Evolutionary conservation across 1,139 yeast genomes (phyloP).

Genomic region (Saccharomyces hybrid): DNA sequence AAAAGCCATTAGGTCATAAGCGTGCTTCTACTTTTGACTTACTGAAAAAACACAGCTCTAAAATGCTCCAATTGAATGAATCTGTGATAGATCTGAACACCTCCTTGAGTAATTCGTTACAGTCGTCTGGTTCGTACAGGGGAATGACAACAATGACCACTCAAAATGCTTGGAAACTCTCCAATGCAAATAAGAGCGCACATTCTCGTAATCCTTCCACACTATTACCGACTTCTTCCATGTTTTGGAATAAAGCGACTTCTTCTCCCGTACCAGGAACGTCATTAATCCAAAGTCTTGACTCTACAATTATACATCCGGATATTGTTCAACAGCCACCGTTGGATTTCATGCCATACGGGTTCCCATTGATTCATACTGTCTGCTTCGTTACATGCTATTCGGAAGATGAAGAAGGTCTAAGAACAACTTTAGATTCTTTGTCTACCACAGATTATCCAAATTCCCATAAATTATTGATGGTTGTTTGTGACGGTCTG

Average conservation of each 20-base stretch:
- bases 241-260: conserved; percentile 7
- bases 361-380: conserved; percentile 79
- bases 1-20: conserved; percentile 8
- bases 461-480: conserved; percentile 79
- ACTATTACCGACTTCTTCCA: conserved; percentile 8
- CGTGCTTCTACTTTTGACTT: conserved; percentile 23
- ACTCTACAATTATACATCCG: conserved; percentile 65
- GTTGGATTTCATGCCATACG: conserved; percentile 77
- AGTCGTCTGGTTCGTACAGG: conserved; percentile 6
- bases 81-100: conserved; percentile 7
- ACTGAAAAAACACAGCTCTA: conserved; percentile 19
- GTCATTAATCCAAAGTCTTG: conserved; percentile 40
- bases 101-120: neutral
- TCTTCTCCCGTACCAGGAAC: conserved; percentile 4
- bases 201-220: conserved; percentile 3
- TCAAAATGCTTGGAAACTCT: conserved; percentile 24
- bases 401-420: conserved; percentile 82
- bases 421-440: conserved; percentile 84
- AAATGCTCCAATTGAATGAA: conserved; percentile 15
- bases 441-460: conserved; percentile 90
- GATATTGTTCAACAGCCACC: conserved; percentile 84
- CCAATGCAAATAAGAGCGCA: conserved; percentile 9
- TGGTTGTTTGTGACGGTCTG: conserved; percentile 87
- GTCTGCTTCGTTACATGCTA: conserved; percentile 86
- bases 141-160: conserved; percentile 35